A percentile compares a stretch with the other conserved stretches of the same genome.
These are phyloP conservation scores for Moricandia moricandioides DNA, from an alignment of 345 rosid species.

Conservation along the genomic window DNA sequence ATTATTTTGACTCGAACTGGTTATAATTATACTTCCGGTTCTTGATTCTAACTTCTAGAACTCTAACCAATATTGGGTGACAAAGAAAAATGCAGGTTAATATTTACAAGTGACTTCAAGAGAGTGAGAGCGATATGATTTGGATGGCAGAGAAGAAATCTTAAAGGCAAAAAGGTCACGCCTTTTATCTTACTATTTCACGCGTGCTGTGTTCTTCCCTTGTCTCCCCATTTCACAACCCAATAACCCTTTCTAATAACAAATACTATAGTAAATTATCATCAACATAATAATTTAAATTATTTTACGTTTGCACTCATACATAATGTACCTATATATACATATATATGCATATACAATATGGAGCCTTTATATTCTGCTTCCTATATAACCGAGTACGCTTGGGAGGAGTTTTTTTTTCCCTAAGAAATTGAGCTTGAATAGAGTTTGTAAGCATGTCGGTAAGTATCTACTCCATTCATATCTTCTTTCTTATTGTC, in stretches of 20 bases:
- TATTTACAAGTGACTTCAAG: constrained; percentile 1
- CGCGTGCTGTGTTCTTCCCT: constrained; percentile 48
- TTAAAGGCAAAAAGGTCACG: constrained; percentile 30
- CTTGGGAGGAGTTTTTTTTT: constrained; percentile 1
- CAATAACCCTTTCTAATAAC: constrained; percentile 37
- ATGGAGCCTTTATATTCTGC: constrained; percentile 4
- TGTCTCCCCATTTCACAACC: constrained; percentile 54
- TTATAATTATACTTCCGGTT: background rate
- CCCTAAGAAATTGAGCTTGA: constrained; percentile 1
- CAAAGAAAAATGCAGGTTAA: background rate
- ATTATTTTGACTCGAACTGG: background rate
- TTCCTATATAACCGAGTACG: constrained; percentile 15
- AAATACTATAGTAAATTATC: background rate
- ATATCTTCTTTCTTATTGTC: background rate
- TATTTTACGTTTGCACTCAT: background rate
- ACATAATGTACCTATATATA: constrained; percentile 10
- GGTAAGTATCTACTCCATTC: constrained; percentile 41
- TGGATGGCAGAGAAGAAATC: constrained; percentile 21
- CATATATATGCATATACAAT: constrained; percentile 5
- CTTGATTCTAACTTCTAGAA: background rate
- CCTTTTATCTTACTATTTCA: constrained; percentile 42
- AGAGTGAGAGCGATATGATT: constrained; percentile 32
- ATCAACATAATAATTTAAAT: background rate
- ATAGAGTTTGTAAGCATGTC: constrained; percentile 43
- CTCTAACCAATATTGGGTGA: background rate